Evolutionary conservation across 106 monocot species (phyloP).

Genomic region (Dactylorhiza incarnata): DNA sequence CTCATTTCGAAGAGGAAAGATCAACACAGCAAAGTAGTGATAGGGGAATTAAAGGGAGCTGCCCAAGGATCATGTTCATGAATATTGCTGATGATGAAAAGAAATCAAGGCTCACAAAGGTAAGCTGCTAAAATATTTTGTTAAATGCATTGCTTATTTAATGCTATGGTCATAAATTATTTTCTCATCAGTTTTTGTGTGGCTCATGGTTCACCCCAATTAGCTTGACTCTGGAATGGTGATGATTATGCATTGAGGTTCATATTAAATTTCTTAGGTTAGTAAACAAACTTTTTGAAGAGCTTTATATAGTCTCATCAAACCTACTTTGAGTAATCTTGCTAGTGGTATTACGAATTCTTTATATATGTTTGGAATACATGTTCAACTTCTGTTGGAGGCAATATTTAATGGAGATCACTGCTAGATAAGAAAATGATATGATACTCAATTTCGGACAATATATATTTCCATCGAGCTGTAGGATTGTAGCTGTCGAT

Average conservation of each 20-base stretch:
- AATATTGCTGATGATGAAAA: constrained; percentile 79
- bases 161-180: neutral
- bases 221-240: neutral
- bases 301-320: neutral
- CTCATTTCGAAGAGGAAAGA: constrained; percentile 10
- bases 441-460: neutral
- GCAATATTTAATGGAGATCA: neutral
- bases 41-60: constrained; percentile 4
- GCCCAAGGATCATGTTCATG: constrained; percentile 65
- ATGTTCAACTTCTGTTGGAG: neutral
- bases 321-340: neutral
- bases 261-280: neutral
- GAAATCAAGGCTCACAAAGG: constrained; percentile 60
- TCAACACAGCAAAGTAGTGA: neutral
- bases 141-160: neutral
- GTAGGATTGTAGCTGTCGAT: neutral
- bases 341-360: neutral
- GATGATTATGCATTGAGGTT: neutral
- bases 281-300: neutral
- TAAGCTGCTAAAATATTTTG: constrained; percentile 13
- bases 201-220: neutral
- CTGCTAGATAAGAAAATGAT: neutral
- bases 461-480: neutral
- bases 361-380: neutral
- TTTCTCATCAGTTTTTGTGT: neutral